A percentile compares a stretch with the other conserved stretches of the same genome.
Evolutionary conservation across 78 protist genomes (phyloP).

Genomic region (Pelomyxa schiedti): DNA sequence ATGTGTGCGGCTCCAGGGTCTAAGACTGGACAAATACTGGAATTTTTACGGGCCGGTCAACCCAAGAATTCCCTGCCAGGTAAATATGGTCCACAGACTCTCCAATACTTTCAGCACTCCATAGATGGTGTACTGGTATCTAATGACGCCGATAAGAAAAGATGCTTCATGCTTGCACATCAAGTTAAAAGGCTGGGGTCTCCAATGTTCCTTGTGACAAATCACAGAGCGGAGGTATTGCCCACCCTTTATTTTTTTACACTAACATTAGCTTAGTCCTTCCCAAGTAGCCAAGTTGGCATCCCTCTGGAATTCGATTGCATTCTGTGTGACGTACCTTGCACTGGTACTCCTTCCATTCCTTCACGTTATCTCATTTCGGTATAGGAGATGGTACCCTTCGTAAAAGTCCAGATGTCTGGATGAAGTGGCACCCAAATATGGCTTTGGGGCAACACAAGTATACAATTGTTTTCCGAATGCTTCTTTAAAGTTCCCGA

Average conservation of each 20-base stretch:
- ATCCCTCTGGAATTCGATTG: conserved; percentile 63
- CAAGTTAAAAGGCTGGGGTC: conserved; percentile 55
- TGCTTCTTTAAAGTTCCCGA: conserved; percentile 11
- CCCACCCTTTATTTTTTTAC: conserved; percentile 13
- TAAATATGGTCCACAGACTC: conserved; percentile 11
- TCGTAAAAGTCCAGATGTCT: conserved; percentile 79
- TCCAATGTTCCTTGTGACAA: conserved; percentile 61
- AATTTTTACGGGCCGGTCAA: conserved; percentile 33
- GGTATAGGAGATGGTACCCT: conserved; percentile 98
- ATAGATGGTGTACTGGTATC: conserved; percentile 76
- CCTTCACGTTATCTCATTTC: background rate
- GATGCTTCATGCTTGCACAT: conserved; percentile 83
- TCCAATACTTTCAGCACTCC: too few species aligned
- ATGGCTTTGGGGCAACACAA: conserved; percentile 35
- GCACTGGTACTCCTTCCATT: too few species aligned
- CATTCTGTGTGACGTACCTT: conserved; percentile 93
- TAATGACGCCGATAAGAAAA: conserved; percentile 82
- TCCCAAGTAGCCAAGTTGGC: background rate
- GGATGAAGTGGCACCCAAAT: conserved; percentile 66
- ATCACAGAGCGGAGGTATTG: conserved; percentile 67
- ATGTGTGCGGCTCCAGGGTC: conserved; percentile 99
- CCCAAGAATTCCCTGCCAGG: background rate
- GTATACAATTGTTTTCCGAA: background rate
- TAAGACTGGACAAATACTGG: conserved; percentile 91
- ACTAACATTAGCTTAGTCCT: background rate